Conservation (phyloP, 495 filamentous ascomycete genomes). For the Xylona heveae region DNA sequence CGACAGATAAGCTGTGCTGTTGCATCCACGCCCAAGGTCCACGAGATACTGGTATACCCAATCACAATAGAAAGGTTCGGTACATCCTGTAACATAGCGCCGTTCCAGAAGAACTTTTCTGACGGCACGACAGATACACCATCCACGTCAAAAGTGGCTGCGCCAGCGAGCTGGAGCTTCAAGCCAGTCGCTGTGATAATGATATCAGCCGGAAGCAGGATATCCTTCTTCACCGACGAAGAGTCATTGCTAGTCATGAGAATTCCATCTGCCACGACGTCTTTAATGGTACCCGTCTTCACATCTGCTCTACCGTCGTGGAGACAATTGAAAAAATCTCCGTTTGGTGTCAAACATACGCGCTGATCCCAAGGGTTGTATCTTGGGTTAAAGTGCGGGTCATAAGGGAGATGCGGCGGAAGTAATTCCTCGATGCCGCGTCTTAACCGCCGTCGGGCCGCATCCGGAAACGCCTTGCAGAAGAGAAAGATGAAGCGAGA, state of each 20-base stretch:
- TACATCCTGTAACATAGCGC: constrained; percentile 35
- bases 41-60: constrained; percentile 34
- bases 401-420: constrained; percentile 28
- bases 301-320: constrained; percentile 33
- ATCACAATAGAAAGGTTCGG: constrained; percentile 34
- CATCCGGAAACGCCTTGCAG: constrained; percentile 31
- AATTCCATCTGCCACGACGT: constrained; percentile 36
- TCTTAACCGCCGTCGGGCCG: constrained; percentile 24
- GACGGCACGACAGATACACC: constrained; percentile 23
- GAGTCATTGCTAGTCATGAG: constrained; percentile 26
- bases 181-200: constrained; percentile 62
- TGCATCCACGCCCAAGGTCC: constrained; percentile 37
- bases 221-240: too few species aligned
- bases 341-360: constrained; percentile 46
- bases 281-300: constrained; percentile 47
- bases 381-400: constrained; percentile 47
- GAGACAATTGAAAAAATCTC: constrained; percentile 48
- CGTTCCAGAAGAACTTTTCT: constrained; percentile 32
- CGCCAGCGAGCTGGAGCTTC: constrained; percentile 29
- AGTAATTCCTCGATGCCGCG: constrained; percentile 23
- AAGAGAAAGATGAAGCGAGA: constrained; percentile 28
- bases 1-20: constrained; percentile 25
- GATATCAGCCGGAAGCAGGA: constrained; percentile 39
- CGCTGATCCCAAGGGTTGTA: constrained; percentile 63
- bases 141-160: constrained; percentile 29